Conservation (phyloP, 1,139 yeast species). For the Debaryomyces nepalensis region DNA sequence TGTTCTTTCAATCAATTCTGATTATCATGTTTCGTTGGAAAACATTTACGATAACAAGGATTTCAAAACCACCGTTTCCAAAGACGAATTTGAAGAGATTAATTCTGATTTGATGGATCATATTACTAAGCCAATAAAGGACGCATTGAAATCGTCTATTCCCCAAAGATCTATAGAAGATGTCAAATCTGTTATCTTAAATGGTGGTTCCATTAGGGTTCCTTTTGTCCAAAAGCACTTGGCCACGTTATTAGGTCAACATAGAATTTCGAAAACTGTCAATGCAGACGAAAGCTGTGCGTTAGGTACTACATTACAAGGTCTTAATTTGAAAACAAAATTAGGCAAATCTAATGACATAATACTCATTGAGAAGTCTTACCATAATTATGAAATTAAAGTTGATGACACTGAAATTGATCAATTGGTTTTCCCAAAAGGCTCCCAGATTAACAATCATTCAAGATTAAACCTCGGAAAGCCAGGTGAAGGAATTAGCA, state of each 20-base stretch:
- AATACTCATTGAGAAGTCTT: slow-evolving; percentile 60
- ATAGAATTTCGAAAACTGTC: slow-evolving; percentile 77
- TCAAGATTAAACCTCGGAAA: slow-evolving; percentile 40
- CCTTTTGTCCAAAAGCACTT: slow-evolving; percentile 78
- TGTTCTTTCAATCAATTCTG: slow-evolving; percentile 84
- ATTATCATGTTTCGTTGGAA: slow-evolving; percentile 74
- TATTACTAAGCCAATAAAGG: slow-evolving; percentile 57
- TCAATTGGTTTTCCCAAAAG: slow-evolving; percentile 46
- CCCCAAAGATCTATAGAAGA: slow-evolving; percentile 36
- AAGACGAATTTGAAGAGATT: slow-evolving; percentile 77
- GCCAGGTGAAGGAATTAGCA: slow-evolving; percentile 32
- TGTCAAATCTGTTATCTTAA: slow-evolving; percentile 70
- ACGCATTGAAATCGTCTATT: slow-evolving; percentile 48
- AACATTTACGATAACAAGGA: slow-evolving; percentile 72
- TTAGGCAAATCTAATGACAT: slow-evolving; percentile 67
- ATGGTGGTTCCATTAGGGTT: slow-evolving; percentile 93
- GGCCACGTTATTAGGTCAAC: slow-evolving; percentile 58
- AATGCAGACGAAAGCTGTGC: slow-evolving; percentile 97
- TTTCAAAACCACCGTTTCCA: slow-evolving; percentile 64
- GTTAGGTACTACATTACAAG: slow-evolving; percentile 84
- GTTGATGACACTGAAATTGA: slow-evolving; percentile 38
- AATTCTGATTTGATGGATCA: slow-evolving; percentile 49
- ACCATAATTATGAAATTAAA: slow-evolving; percentile 43
- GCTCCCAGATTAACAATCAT: slow-evolving; percentile 36
- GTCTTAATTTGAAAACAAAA: slow-evolving; percentile 54